A percentile compares a stretch with the other conserved stretches of the same genome.
Evolutionary conservation across 345 rosid species (phyloP).

Genomic region (Ceriops zippeliana): DNA sequence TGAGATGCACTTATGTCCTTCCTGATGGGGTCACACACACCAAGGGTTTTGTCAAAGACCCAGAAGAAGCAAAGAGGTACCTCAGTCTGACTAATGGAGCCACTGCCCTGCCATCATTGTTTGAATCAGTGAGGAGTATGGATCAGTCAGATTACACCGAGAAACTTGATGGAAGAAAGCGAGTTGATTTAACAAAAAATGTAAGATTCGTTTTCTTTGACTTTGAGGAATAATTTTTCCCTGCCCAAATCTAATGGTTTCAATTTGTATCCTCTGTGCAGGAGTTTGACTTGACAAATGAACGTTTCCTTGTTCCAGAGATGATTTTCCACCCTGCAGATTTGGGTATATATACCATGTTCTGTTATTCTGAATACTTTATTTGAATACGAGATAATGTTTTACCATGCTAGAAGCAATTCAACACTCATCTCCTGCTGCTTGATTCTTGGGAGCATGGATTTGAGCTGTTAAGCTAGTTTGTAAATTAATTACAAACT

Average conservation of each 20-base stretch:
- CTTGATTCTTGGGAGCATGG: not conserved
- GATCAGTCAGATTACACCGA: conserved; percentile 33
- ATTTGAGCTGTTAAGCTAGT: not conserved
- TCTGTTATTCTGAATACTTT: not conserved
- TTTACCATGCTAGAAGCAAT: not conserved
- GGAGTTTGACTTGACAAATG: conserved; percentile 95
- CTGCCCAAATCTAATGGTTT: conserved; percentile 2
- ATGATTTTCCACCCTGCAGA: conserved; percentile 92
- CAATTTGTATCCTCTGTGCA: conserved; percentile 29
- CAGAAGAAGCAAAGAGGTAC: conserved; percentile 51
- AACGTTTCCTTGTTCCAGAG: conserved; percentile 92
- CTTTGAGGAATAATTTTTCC: conserved; percentile 1
- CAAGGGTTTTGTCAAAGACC: conserved; percentile 78
- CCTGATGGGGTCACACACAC: conserved; percentile 80
- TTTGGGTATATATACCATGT: conserved; percentile 50
- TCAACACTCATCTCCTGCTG: not conserved
- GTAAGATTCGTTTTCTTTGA: conserved; percentile 28
- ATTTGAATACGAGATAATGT: not conserved
- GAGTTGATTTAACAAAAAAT: conserved; percentile 61
- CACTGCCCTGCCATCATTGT: not conserved
- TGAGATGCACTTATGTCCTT: conserved; percentile 74
- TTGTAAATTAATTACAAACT: too few relatives aligned
- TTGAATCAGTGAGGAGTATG: conserved; percentile 19
- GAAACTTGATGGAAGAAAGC: conserved; percentile 46
- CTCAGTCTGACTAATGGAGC: conserved; percentile 30